Conservation (phyloP, 2,329 filamentous ascomycete species). For the Dichotomopilus funicola region DNA sequence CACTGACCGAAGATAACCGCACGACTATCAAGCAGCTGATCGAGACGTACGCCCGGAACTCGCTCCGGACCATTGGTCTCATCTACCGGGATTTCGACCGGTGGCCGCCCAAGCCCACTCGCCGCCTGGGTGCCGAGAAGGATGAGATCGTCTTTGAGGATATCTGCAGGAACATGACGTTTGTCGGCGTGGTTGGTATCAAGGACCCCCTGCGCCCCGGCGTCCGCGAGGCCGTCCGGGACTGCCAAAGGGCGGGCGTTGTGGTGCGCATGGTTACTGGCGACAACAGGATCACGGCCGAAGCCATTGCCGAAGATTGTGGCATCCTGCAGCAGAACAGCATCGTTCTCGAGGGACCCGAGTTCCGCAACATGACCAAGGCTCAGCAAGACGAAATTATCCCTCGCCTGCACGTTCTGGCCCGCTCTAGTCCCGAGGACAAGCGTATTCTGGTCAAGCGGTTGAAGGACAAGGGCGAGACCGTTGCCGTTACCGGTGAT, state of each 20-base stretch:
- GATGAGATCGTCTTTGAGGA: slow-evolving; percentile 60
- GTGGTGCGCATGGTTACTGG: slow-evolving; percentile 81
- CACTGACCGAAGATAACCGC: slow-evolving; percentile 47
- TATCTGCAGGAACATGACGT: slow-evolving; percentile 60
- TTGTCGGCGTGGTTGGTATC: slow-evolving; percentile 68
- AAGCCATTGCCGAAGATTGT: slow-evolving; percentile 72
- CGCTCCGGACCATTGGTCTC: slow-evolving; percentile 77
- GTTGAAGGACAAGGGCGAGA: slow-evolving; percentile 67
- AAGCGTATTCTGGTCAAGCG: slow-evolving; percentile 67
- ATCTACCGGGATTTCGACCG: slow-evolving; percentile 76
- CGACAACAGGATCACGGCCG: slow-evolving; percentile 72
- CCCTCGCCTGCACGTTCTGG: slow-evolving; percentile 63
- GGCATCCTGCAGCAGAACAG: slow-evolving; percentile 65
- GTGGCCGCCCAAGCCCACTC: slow-evolving; percentile 69
- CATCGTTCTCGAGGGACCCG: slow-evolving; percentile 70
- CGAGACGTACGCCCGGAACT: slow-evolving; percentile 69
- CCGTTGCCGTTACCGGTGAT: slow-evolving; percentile 76
- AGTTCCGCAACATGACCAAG: slow-evolving; percentile 65
- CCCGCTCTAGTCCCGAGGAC: slow-evolving; percentile 69
- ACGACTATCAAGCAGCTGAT: slow-evolving; percentile 60
- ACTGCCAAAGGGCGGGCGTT: slow-evolving; percentile 70
- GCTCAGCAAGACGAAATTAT: slow-evolving; percentile 61
- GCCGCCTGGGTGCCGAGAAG: slow-evolving; percentile 47
- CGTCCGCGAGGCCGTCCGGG: slow-evolving; percentile 64
- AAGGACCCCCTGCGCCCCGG: slow-evolving; percentile 72